Base-by-base conservation (phyloP, 257 asterid genomes). In the Nicotiana attenuata region DNA sequence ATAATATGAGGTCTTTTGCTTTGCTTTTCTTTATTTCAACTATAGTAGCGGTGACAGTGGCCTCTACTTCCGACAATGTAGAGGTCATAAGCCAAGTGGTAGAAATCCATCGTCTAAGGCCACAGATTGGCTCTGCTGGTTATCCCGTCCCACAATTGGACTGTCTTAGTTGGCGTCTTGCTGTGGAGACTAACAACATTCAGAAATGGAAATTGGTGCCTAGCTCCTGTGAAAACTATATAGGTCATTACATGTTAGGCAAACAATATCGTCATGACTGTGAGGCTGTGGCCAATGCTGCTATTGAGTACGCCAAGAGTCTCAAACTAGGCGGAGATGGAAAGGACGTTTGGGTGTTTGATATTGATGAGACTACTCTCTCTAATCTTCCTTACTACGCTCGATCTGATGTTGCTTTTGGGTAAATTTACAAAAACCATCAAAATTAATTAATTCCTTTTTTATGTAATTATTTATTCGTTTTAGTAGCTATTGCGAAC, bases 151-250 rank as follows among this genome's bases (percentile, higher is more conserved):
- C 82, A n/a, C 90, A 86, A 0, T 10, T 87, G 13, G 63, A 93
- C 90, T 91, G 97, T 86, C 90, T 84, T 5, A 91, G 94, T 85
- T 93, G 97, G 97, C 92, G 96, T 66, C 84, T 93, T 6, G 93
- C 90, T 3, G 96, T 90, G 53, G 97, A 93, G 84, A 88, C 96
- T 1, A 56, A 89, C 87, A 91, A 90, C 87, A 31, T 87, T 47
- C 83, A 35, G 0, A 41, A 80, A 68, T 91, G 93, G 94, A 55
- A 11, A 11, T 3, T 83, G 65, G 90, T 92, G 20, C 97, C 95
- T 0, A 45, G 9, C n/a, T 41, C 88, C 0, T 93, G 97, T 28
- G 91, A 78, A 76, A 13, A 47, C 15, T 93, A 93, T 71, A 68
- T 93, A 2, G 93, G 93, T 3, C 87, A 90, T 26, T 93, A 93